phyloP scores from a whole-genome alignment of 768 basidiomycete genomes.

The Ephemerocybe angulata region DNA sequence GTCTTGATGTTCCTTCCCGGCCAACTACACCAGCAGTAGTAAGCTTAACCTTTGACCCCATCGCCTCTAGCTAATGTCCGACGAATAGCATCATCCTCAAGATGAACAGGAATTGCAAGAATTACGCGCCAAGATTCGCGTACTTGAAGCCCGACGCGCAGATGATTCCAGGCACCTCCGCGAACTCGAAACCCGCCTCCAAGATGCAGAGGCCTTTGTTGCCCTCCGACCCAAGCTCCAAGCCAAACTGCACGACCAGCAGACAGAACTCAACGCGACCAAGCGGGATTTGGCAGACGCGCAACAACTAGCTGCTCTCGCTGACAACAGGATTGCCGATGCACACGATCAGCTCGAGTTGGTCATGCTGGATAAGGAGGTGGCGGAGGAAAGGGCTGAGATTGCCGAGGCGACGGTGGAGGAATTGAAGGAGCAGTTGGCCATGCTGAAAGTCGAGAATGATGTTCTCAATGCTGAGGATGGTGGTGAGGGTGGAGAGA shows the following conservation, averaged over 20 bases:
- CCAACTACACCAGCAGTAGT: slow-evolving; percentile 26
- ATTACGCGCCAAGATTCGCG: slow-evolving; percentile 75
- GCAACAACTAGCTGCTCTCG: slow-evolving; percentile 67
- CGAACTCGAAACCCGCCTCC: slow-evolving; percentile 78
- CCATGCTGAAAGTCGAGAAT: slow-evolving; percentile 79
- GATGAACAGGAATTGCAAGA: slow-evolving; percentile 74
- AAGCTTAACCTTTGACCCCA: slow-evolving; percentile 4
- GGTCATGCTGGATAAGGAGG: slow-evolving; percentile 92
- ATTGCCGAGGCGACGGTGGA: slow-evolving; percentile 73
- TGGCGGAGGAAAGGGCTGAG: slow-evolving; percentile 92
- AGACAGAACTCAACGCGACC: slow-evolving; percentile 73
- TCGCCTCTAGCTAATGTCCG: slow-evolving; percentile 3
- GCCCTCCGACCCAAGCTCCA: slow-evolving; percentile 86
- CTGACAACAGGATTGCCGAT: slow-evolving; percentile 71
- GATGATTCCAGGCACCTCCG: slow-evolving; percentile 85
- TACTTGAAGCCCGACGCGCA: slow-evolving; percentile 80
- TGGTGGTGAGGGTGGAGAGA: slow-evolving; percentile 30
- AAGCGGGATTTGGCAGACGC: slow-evolving; percentile 76
- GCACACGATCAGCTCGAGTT: slow-evolving; percentile 90
- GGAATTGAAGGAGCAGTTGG: slow-evolving; percentile 72
- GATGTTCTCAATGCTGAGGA: slow-evolving; percentile 60
- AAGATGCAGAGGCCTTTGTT: slow-evolving; percentile 81
- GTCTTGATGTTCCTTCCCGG: slow-evolving; percentile 16
- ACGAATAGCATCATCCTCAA: slow-evolving; percentile 20
- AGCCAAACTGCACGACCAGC: slow-evolving; percentile 77